A percentile compares a stretch with the other conserved stretches of the same genome.
Conservation (phyloP, 2,329 filamentous ascomycete genomes). For the Alternaria tenuissima region DNA sequence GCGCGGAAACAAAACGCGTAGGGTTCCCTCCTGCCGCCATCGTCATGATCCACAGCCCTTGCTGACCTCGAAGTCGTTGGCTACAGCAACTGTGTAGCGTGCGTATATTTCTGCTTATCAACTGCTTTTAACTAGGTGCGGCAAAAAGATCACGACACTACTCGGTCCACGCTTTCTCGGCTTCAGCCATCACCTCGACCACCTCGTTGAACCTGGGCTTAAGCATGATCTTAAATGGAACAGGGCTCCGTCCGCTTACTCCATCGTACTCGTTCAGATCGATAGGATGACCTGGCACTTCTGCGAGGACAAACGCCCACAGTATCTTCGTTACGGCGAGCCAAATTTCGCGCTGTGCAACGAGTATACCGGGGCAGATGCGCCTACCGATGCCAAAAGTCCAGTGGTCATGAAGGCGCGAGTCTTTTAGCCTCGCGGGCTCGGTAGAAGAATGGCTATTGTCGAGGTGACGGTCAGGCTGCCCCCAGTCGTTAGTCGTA, state of each 20-base stretch:
- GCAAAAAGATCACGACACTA: too few species aligned
- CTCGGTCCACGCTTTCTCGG: too few species aligned
- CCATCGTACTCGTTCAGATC: neutral
- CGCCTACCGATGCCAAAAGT: conserved; percentile 36
- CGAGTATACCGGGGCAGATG: conserved; percentile 43
- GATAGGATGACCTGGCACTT: too few species aligned
- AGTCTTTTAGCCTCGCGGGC: conserved; percentile 37
- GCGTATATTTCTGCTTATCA: neutral
- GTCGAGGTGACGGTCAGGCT: conserved; percentile 20
- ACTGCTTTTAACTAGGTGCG: neutral
- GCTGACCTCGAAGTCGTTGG: too few species aligned
- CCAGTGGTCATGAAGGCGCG: conserved; percentile 24
- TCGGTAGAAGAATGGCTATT: conserved; percentile 41
- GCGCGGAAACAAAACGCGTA: too few species aligned
- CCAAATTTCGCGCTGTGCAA: conserved; percentile 8
- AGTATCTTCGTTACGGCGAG: too few species aligned
- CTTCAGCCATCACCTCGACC: neutral
- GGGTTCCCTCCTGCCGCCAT: too few species aligned
- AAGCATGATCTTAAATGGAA: conserved; percentile 1
- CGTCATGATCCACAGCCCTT: too few species aligned
- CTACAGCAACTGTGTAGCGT: too few species aligned
- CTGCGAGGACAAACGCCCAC: too few species aligned
- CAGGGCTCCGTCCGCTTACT: neutral
- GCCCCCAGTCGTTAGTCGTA: neutral
- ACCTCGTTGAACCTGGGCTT: neutral